Conservation (phyloP, 441 rosid species). For the Populus hybrid region DNA sequence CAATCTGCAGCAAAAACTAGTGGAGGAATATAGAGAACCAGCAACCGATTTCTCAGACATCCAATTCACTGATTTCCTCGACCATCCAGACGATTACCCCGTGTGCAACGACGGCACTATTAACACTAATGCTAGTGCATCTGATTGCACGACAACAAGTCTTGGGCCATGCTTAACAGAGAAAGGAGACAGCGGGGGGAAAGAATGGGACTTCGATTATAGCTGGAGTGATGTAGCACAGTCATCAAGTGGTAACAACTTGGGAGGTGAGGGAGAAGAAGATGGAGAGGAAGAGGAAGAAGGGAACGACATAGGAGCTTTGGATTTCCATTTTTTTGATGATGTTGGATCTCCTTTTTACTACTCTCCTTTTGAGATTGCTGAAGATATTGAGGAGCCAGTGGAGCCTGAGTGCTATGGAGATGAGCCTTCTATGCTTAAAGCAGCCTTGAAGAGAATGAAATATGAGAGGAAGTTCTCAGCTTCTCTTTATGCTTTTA, state of each 20-base stretch:
- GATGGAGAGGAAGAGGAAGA: constrained; percentile 23
- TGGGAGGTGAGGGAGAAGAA: constrained; percentile 16
- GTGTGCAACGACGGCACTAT: neutral
- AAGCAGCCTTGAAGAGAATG: constrained; percentile 55
- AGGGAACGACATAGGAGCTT: constrained; percentile 9
- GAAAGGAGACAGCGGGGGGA: constrained; percentile 25
- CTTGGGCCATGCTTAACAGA: constrained; percentile 37
- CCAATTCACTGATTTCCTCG: constrained; percentile 43
- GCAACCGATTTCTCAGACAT: constrained; percentile 23
- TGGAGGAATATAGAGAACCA: constrained; percentile 22
- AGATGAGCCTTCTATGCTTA: constrained; percentile 47
- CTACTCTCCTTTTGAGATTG: constrained; percentile 62
- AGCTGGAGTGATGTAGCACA: constrained; percentile 28
- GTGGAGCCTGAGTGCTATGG: constrained; percentile 30
- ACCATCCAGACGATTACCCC: constrained; percentile 34
- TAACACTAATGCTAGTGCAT: neutral
- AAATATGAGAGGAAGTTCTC: constrained; percentile 60
- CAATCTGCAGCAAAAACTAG: constrained; percentile 21
- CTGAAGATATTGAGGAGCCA: constrained; percentile 42
- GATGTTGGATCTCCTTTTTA: constrained; percentile 28
- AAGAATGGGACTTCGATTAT: constrained; percentile 20
- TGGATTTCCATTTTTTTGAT: constrained; percentile 52
- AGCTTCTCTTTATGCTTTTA: constrained; percentile 67
- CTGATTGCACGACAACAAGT: constrained; percentile 27
- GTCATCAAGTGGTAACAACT: constrained; percentile 14